Conservation (phyloP, 768 basidiomycete species). For the Clathrus columnatus region DNA sequence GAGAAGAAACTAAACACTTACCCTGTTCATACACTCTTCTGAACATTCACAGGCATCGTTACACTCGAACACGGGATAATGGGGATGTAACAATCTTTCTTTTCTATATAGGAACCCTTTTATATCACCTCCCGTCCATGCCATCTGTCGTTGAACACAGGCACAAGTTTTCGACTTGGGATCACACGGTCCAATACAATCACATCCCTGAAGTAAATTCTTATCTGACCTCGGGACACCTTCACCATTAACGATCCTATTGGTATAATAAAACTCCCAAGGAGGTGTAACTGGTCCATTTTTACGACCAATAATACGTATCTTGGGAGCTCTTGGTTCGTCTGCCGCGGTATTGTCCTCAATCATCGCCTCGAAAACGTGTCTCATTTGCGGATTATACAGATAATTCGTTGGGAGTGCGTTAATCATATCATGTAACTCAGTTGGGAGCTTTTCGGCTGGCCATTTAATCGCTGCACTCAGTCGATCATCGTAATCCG, state of each 20-base stretch:
- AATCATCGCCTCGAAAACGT: slow-evolving; percentile 59
- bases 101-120: slow-evolving; percentile 55
- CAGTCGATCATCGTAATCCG: background rate
- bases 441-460: slow-evolving; percentile 31
- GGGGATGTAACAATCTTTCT: slow-evolving; percentile 38
- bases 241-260: slow-evolving; percentile 66
- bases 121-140: slow-evolving; percentile 28
- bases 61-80: slow-evolving; percentile 76
- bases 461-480: slow-evolving; percentile 8
- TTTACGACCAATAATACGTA: slow-evolving; percentile 58
- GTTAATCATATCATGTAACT: slow-evolving; percentile 61
- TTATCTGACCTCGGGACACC: slow-evolving; percentile 61
- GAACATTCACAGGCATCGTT: slow-evolving; percentile 75
- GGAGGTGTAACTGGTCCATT: slow-evolving; percentile 63
- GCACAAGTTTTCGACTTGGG: slow-evolving; percentile 65
- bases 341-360: slow-evolving; percentile 52
- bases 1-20: slow-evolving; percentile 27
- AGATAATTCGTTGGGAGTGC: slow-evolving; percentile 29
- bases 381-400: slow-evolving; percentile 35
- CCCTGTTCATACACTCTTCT: slow-evolving; percentile 74
- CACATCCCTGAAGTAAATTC: slow-evolving; percentile 53
- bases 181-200: slow-evolving; percentile 67
- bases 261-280: slow-evolving; percentile 86
- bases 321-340: slow-evolving; percentile 61
- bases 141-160: slow-evolving; percentile 53